Conservation (phyloP, 148 eudicot genomes). For the Spergularia marina region DNA sequence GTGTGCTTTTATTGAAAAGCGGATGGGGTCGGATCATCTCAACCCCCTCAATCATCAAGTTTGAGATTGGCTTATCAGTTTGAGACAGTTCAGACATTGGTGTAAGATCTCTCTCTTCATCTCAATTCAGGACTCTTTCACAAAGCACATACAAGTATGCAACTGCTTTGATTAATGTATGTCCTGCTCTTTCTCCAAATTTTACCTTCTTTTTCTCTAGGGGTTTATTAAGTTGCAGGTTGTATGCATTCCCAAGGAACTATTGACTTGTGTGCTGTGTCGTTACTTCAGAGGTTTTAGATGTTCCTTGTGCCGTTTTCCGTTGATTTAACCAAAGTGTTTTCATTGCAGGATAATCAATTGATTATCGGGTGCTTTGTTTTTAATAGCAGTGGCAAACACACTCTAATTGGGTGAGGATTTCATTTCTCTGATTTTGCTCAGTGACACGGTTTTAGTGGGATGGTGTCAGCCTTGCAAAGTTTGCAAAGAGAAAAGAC, state of each 20-base stretch:
- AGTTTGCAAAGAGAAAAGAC: constrained; percentile 46
- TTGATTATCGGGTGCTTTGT: constrained; percentile 83
- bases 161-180: constrained; percentile 10
- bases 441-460: neutral
- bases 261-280: no score
- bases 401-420: constrained; percentile 70
- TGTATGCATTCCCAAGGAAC: no score
- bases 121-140: neutral
- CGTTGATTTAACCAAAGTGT: neutral
- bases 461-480: constrained; percentile 43
- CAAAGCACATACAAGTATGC: neutral
- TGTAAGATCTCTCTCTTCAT: constrained; percentile 42
- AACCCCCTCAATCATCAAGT: no score
- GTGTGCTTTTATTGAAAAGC: no score
- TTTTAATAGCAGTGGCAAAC: constrained; percentile 73
- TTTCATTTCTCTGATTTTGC: neutral
- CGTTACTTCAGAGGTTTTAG: neutral
- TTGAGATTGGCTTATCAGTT: constrained; percentile 77
- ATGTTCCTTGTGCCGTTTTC: neutral
- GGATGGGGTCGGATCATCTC: no score
- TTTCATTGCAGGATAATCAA: constrained; percentile 67
- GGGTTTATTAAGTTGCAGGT: neutral
- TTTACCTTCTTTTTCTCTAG: constrained; percentile 2
- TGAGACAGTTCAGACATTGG: constrained; percentile 75
- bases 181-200: constrained; percentile 26